phyloP scores from a whole-genome alignment of 179 eudicot genomes.

The Monotropa hypopitys region DNA sequence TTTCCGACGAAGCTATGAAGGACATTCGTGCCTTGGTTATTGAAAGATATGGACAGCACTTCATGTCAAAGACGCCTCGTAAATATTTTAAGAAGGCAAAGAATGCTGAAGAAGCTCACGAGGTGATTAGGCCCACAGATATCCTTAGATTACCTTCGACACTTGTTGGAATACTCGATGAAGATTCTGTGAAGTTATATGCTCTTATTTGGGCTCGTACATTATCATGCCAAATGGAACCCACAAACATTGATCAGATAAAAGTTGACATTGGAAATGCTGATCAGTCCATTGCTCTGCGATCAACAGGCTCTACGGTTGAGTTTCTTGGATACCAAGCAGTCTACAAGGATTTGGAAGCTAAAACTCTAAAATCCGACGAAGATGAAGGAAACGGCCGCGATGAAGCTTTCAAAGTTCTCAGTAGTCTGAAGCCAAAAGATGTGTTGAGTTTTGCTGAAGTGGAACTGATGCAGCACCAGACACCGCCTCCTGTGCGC shows the following conservation, averaged over 20 bases:
- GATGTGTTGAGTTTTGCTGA: conserved; percentile 41
- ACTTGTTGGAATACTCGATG: conserved; percentile 59
- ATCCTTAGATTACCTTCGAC: conserved; percentile 57
- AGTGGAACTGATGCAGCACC: conserved; percentile 56
- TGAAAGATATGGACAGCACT: conserved; percentile 57
- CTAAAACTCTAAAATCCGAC: conserved; percentile 28
- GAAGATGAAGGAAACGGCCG: conserved; percentile 37
- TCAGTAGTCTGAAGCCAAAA: conserved; percentile 39
- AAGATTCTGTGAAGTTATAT: conserved; percentile 67
- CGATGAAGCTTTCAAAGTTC: conserved; percentile 31
- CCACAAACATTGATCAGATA: conserved; percentile 46
- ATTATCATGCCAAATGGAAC: conserved; percentile 95
- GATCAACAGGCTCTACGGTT: conserved; percentile 53
- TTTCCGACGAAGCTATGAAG: conserved; percentile 65
- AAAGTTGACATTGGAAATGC: conserved; percentile 62
- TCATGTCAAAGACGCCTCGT: conserved; percentile 41
- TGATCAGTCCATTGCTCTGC: conserved; percentile 38
- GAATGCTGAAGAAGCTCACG: conserved; percentile 97
- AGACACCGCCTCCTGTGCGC: conserved; percentile 76
- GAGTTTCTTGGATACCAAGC: conserved; percentile 64
- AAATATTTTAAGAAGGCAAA: conserved; percentile 72
- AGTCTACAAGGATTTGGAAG: conserved; percentile 60
- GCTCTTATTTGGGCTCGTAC: conserved; percentile 90
- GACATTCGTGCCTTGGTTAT: conserved; percentile 41
- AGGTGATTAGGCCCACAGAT: conserved; percentile 92